Percentiles rank a stretch among this genome's conserved stretches.
Evolutionary conservation across 2,329 filamentous ascomycete species (phyloP).

Genomic region (Penicillium sp.): DNA sequence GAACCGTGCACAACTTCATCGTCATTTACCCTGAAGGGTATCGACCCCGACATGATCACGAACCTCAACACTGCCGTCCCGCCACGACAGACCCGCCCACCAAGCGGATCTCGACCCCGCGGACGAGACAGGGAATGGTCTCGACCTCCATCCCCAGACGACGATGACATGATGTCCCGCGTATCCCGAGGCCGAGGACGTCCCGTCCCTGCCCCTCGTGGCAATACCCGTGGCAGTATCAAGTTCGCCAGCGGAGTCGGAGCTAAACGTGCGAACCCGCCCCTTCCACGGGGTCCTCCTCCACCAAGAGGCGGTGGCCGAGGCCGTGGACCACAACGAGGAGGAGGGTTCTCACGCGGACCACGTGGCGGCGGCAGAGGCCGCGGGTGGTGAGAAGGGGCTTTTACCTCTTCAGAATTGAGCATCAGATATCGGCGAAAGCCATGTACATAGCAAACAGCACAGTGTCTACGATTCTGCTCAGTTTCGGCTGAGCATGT

Average conservation of each 20-base stretch:
- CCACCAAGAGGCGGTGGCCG: constrained; percentile 15
- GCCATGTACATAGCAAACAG: not conserved
- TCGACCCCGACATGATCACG: constrained; percentile 37
- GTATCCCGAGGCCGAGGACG: constrained; percentile 22
- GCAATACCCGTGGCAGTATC: constrained; percentile 33
- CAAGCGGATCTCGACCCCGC: not conserved
- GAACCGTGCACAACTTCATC: constrained; percentile 28
- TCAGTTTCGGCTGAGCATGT: not conserved
- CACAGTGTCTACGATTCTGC: not conserved
- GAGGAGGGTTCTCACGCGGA: constrained; percentile 13
- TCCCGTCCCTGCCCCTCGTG: constrained; percentile 25
- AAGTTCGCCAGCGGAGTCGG: constrained; percentile 34
- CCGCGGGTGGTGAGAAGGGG: constrained; percentile 10
- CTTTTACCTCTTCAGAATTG: not conserved
- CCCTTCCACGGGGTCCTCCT: constrained; percentile 12
- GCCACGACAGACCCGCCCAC: constrained; percentile 5
- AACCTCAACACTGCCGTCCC: constrained; percentile 36
- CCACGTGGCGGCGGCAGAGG: constrained; percentile 14
- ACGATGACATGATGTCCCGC: constrained; percentile 32
- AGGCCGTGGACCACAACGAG: constrained; percentile 8
- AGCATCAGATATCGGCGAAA: not conserved
- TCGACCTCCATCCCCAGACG: constrained; percentile 31
- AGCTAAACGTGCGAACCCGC: constrained; percentile 23
- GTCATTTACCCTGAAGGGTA: constrained; percentile 40
- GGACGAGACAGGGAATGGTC: constrained; percentile 12